Evolutionary conservation across 78 protist genomes (phyloP), one percentile per base, ranked within the genome.

Genomic region (Dictyostelium brefeldianum): DNA sequence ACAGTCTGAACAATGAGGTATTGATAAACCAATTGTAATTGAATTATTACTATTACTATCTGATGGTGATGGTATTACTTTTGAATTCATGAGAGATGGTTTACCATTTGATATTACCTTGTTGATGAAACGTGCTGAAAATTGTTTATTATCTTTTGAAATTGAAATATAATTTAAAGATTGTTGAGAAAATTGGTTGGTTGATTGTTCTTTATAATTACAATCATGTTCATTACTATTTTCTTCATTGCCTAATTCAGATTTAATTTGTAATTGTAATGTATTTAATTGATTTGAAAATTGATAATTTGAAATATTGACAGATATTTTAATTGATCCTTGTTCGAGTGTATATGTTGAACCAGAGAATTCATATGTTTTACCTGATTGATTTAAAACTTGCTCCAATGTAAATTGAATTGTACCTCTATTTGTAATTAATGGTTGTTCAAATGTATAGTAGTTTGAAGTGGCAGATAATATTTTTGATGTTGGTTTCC

Each of bases 71-170:
- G 56, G 15, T 18, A 64, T 80, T 11, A 67, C 15, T 25, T 80
- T 36, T 17, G 50, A 62, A 5, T 18, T 43, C 1, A 65, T 31
- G 2, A 64, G 47, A 10, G 77, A 62, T 15, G 74, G 57, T 47
- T 59, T 31, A 0, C 75, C 87, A 43, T 80, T 65, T 8, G 77
- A 62, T 47, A 64, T 4, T 20, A 46, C 73, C 18, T 5, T 36
- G 2, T 31, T 31, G 0, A 80, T 27, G 43, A 80, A 80, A 25
- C 87, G 48, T 43, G 77, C 87, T 20, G 20, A 64, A 20, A 80
- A 22, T 41, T 17, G 20, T 47, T 47, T 47, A 12, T 22, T 65
- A 80, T 62, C 59, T 25, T 43, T 80, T 43, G 22, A 20, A 18
- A 80, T 64, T 17, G 36, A 17, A 1, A 80, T 29, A 64, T 64